A percentile compares a stretch with the other conserved stretches of the same genome.
phyloP scores from a whole-genome alignment of 345 rosid genomes.

The Punica granatum region DNA sequence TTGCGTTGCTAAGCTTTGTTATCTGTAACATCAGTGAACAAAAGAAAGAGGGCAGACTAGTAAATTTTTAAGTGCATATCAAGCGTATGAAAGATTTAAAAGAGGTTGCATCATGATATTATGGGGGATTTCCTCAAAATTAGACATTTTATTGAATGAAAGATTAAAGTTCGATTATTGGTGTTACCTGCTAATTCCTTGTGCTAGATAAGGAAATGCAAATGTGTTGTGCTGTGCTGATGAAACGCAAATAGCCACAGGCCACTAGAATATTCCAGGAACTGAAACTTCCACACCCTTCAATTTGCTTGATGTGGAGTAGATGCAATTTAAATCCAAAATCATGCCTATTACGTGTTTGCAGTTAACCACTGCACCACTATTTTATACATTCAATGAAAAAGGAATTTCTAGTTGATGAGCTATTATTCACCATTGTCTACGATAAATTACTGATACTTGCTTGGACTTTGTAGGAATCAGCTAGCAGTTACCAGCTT shows the following conservation, averaged over 20 bases:
- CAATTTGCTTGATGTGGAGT: neutral
- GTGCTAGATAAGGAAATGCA: neutral
- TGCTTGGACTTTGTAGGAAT: constrained; percentile 38
- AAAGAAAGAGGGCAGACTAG: neutral
- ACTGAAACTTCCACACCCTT: neutral
- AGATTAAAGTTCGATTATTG: neutral
- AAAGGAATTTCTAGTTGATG: neutral
- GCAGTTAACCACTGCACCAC: neutral
- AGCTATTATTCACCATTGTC: neutral
- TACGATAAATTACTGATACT: too few species aligned
- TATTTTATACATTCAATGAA: neutral
- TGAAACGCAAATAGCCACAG: neutral
- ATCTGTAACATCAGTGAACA: neutral
- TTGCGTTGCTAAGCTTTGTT: neutral
- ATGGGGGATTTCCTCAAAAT: neutral
- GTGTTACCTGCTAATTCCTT: neutral
- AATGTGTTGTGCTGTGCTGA: neutral
- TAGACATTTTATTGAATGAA: neutral
- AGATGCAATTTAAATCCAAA: neutral
- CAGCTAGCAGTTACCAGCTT: constrained; percentile 66
- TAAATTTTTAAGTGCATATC: neutral
- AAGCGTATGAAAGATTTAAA: neutral
- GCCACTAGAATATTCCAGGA: neutral
- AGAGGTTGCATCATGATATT: neutral
- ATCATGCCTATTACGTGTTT: neutral